Base-by-base conservation (phyloP, 2,329 filamentous ascomycete genomes). In the Mariannaea sp. region DNA sequence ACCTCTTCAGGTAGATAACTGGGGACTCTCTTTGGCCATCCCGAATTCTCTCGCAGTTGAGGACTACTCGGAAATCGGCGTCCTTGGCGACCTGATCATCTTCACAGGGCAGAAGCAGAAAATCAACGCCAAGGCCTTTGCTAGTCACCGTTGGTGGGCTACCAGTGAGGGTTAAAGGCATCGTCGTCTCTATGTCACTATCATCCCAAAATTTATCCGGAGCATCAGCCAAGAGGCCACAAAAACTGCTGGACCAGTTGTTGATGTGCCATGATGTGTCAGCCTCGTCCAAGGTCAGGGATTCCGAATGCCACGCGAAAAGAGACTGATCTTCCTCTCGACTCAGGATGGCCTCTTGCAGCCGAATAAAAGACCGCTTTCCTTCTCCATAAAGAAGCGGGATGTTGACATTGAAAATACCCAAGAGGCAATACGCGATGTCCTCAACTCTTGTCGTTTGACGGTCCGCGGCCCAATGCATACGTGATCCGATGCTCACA, bases 401-500 rank as follows among this genome's bases (percentile, higher is more conserved):
- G 26, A 53, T 53, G 29, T 26, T 39, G 12, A 47, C 43, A 13
- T 45, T 42, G 29, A 53, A 53, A 10, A 53, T 45, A 10, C 49
- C 49, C 19, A 53, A 9, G 8, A 53, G 35, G 14, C 49, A 46
- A 24, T 53, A 53, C 5, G 49, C 49, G 19, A 53, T 35, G 14
- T 53, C 49, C 13, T 53, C 49, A 14, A 47, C 27, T 16, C 53
- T 38, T 4, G 40, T 52, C 4, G 53, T 56, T 16, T 44, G 24
- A 14, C 53, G 47, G 13, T 44, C 36, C 6, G 53, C 43, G 7
- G 46, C 36, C 53, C 53, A 56, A n/a, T 38, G 39, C 53, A 56
- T 51, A 3, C 48, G 43, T 9, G 45, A 44, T 2, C 44, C 53
- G 14, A 56, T 40, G 22, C 41, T 40, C 14, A 48, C 14, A 14